phyloP scores from a whole-genome alignment of 2,329 filamentous ascomycete species.

The Venturiaceae sp. region DNA sequence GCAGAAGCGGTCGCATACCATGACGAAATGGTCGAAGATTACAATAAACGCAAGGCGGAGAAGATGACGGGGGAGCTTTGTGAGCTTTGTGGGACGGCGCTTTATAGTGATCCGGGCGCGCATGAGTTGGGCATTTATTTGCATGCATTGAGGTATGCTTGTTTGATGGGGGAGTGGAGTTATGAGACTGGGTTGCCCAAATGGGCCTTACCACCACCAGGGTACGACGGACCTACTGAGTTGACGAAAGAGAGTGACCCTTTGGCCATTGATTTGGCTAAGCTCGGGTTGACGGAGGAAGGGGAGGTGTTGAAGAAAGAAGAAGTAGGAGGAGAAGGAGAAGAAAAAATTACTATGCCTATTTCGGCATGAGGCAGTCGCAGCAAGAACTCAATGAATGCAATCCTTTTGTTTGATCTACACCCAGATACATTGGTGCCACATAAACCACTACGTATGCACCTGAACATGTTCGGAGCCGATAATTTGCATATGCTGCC shows the following conservation, averaged over 20 bases:
- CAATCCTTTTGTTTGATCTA: too few species aligned
- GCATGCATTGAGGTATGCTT: constrained; percentile 84
- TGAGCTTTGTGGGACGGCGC: constrained; percentile 69
- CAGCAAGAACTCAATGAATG: too few species aligned
- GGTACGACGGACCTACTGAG: constrained; percentile 60
- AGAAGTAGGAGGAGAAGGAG: neutral
- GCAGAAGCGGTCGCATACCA: constrained; percentile 88
- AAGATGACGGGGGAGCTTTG: constrained; percentile 83
- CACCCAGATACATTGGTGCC: too few species aligned
- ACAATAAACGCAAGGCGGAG: constrained; percentile 85
- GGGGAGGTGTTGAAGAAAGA: too few species aligned
- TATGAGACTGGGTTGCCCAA: constrained; percentile 76
- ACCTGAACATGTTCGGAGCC: too few species aligned
- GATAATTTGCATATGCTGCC: too few species aligned
- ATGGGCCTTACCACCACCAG: constrained; percentile 78
- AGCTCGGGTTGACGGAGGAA: constrained; percentile 16
- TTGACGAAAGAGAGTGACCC: constrained; percentile 43
- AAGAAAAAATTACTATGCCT: too few species aligned
- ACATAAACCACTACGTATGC: too few species aligned
- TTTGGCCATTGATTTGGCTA: constrained; percentile 31
- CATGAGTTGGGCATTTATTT: constrained; percentile 92
- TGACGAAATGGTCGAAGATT: constrained; percentile 84
- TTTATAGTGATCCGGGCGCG: constrained; percentile 84
- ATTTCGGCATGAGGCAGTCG: too few species aligned
- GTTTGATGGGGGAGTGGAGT: constrained; percentile 71